Evolutionary conservation across 2,329 filamentous ascomycete genomes (phyloP), one percentile per base, ranked within the genome.

Genomic region (Plenodomus tracheiphilus): DNA sequence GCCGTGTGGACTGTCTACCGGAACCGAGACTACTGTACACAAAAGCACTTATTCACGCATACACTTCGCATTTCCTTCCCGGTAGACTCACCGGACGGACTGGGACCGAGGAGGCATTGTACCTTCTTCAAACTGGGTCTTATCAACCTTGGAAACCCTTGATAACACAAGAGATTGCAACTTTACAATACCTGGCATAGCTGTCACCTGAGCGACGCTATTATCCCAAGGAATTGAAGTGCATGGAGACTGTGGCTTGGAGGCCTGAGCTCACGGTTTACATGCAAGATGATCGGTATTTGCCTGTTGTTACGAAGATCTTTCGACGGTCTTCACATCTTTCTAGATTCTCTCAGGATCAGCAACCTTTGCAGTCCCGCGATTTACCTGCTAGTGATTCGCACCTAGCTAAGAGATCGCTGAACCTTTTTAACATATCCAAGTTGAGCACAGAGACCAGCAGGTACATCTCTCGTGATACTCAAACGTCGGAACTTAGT

Each of bases 1-100:
- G 81, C 0, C 76, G 81, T 0, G 64, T 89, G 0, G 76, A 80
- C 2, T 86, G 83, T 32, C 74, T 84, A 0, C 71, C 81, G 0
- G 85, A 87, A 39, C 81, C 81, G 0, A 62, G 63, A 0, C 66
- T 85, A 0, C 67, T 84, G 0, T 85, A 84, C 46, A 72, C 72
- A 1, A 86, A 85, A 56, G 84, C 83, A 0, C 65, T 78, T 3
- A 64, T 84, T 1, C 85, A 89, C 59, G 85, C 85, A 0, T 67
- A 78, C 4, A 88, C 85, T 0, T 85, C 85, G 0, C 82, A 79
- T 25, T 58, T 78, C 0, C 30, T 87, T 0, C 78, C 81, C 0
- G 86, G 88, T 58, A 68, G 74, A 0, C 72, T 88, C 0, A 87
- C 84, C 0, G 70, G 76, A 0, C 74, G 77, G 0, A 87, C 83